Base-by-base conservation (phyloP, 208 protist genomes). In the Trypanosoma scelopori region DNA sequence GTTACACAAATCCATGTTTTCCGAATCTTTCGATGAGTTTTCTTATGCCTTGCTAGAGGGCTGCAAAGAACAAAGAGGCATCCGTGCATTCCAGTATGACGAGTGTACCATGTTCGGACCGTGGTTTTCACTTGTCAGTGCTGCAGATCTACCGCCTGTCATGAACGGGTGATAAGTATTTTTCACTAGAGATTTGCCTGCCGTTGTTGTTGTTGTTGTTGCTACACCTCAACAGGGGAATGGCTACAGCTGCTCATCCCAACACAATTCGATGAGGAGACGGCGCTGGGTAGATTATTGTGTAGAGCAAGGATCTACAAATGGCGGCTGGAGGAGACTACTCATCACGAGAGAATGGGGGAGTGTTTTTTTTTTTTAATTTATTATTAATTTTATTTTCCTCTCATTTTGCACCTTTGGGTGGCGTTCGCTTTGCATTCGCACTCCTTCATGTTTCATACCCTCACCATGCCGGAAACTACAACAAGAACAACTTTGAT, bases 41-140 rank as follows among this genome's bases (percentile, higher is more conserved):
- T 55, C 5, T 11, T 51, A 68, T 51, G 50, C 60, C 11, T 9
- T 74, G 47, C 15, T 32, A 35, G 47, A 80, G 13, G 83, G 74
- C 39, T 71, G 68, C 5, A 65, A 35, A 0, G 47, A 11, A 22
- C 25, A 4, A 23, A 57, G 61, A 18, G 27, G 42, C 32, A 49
- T 20, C 0, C 41, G 71, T 16, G 46, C 57, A 28, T 90, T 90
- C 68, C 71, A 74, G 51, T 71, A 78, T 37, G 57, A 84, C 46
- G 51, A 55, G 32, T 6, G 15, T 32, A 69, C 55, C 27, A 90
- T 90, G 84, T 69, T 51, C 11, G 63, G 63, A 9, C 81, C 81
- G 25, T 74, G 65, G 43, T 60, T 87, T 55, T 67, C 69, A 5
- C 69, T 79, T 41, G 62, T 57, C 18, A 20, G 48, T 20, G 15